Conservation (phyloP, 148 eudicot genomes). For the Salicornia ramosissima region DNA sequence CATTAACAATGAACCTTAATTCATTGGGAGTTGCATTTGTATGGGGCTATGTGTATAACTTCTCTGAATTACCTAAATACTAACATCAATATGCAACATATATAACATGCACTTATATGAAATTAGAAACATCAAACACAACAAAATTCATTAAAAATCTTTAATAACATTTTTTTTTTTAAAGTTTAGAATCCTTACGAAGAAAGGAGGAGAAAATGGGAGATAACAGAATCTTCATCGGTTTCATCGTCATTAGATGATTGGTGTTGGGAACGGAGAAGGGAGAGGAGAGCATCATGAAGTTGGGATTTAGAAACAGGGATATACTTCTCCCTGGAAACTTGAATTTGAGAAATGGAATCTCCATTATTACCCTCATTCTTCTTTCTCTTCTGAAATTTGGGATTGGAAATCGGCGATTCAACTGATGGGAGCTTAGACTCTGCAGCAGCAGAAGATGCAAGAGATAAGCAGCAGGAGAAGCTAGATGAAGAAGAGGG, state of each 20-base stretch:
- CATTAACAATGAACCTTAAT: too few species aligned
- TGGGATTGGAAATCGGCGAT: not conserved
- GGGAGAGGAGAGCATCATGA: slow-evolving; percentile 42
- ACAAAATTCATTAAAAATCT: too few species aligned
- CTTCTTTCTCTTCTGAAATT: not conserved
- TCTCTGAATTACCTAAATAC: too few species aligned
- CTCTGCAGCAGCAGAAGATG: slow-evolving; percentile 5
- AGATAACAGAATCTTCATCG: slow-evolving; percentile 24
- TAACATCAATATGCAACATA: too few species aligned
- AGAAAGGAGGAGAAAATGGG: slow-evolving; percentile 47
- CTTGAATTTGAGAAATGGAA: slow-evolving; percentile 42
- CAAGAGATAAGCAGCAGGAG: not conserved
- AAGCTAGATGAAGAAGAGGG: not conserved
- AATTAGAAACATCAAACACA: too few species aligned
- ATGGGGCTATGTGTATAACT: too few species aligned
- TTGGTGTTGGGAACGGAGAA: slow-evolving; percentile 35
- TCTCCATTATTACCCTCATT: not conserved
- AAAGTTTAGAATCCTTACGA: slow-evolving; percentile 30
- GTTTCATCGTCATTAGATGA: not conserved
- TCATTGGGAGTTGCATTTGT: too few species aligned
- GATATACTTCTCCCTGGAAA: slow-evolving; percentile 65
- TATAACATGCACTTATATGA: too few species aligned
- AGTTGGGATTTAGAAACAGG: slow-evolving; percentile 60
- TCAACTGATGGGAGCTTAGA: not conserved
- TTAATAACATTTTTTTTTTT: not conserved